These are phyloP conservation scores for Pseudogymnoascus sp. DNA, from an alignment of 2,329 filamentous ascomycete species.

Conservation along the genomic window DNA sequence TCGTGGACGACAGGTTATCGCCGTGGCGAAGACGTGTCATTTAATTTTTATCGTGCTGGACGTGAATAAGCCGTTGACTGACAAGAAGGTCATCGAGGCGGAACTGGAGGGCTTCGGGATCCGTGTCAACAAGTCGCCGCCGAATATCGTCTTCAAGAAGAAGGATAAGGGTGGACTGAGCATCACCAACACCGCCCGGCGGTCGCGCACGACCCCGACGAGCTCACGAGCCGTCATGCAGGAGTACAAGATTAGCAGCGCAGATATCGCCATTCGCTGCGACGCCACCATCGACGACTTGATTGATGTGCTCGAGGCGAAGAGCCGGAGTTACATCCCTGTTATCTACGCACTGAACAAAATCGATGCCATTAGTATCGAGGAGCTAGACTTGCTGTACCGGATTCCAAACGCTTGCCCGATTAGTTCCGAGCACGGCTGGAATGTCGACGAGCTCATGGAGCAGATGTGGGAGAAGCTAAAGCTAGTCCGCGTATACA, in stretches of 20 bases:
- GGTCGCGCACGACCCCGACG: slow-evolving; percentile 87
- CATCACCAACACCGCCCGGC: slow-evolving; percentile 93
- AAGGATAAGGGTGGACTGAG: slow-evolving; percentile 98
- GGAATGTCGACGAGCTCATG: slow-evolving; percentile 95
- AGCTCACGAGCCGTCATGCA: slow-evolving; percentile 97
- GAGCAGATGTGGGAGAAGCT: slow-evolving; percentile 99
- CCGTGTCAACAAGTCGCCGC: slow-evolving; percentile 91
- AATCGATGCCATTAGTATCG: slow-evolving; percentile 96
- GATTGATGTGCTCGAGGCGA: slow-evolving; percentile 92
- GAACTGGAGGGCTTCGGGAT: slow-evolving; percentile 98
- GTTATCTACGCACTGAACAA: slow-evolving; percentile 99
- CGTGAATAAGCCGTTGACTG: slow-evolving; percentile 95
- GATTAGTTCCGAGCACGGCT: slow-evolving; percentile 94
- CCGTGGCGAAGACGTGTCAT: slow-evolving; percentile 97
- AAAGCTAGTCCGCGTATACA: slow-evolving; percentile 86
- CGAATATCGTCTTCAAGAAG: slow-evolving; percentile 99
- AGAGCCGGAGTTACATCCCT: slow-evolving; percentile 93
- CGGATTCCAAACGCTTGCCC: slow-evolving; percentile 95
- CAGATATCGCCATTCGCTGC: slow-evolving; percentile 95
- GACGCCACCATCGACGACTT: slow-evolving; percentile 96
- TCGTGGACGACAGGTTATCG: slow-evolving; percentile 96
- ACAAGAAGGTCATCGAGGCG: slow-evolving; percentile 91
- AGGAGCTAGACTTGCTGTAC: slow-evolving; percentile 93
- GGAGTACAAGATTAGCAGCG: slow-evolving; percentile 94
- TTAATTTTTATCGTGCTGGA: slow-evolving; percentile 98